phyloP scores from a whole-genome alignment of 2,329 filamentous ascomycete species.

The Penicillium sp. region DNA sequence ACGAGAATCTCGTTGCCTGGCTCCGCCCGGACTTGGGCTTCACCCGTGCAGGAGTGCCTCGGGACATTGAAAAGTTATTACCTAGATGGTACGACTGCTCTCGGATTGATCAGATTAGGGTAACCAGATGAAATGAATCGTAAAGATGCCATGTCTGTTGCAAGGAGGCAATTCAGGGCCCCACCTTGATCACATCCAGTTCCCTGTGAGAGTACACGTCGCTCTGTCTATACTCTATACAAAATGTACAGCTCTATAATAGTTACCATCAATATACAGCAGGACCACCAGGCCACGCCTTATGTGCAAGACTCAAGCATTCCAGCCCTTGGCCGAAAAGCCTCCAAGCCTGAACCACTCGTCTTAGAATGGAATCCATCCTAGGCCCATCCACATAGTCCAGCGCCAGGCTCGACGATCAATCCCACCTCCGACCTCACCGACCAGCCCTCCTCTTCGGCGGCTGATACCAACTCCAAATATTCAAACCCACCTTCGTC shows the following conservation, averaged over 20 bases:
- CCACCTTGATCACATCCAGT: not conserved
- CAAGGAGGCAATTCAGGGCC: not conserved
- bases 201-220: not conserved
- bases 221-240: not conserved
- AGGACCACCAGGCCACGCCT: not conserved
- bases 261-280: not conserved
- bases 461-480: slow-evolving; percentile 64
- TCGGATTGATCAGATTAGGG: not conserved
- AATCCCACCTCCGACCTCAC: not conserved
- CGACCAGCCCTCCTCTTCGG: slow-evolving; percentile 20
- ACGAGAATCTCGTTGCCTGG: not conserved
- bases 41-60: not conserved
- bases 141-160: not conserved
- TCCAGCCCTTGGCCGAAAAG: not conserved
- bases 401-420: not conserved
- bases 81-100: too few relatives aligned
- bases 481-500: slow-evolving; percentile 63
- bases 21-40: not conserved
- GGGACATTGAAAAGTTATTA: not conserved
- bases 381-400: not conserved
- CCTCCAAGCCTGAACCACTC: not conserved
- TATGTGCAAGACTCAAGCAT: slow-evolving; percentile 1
- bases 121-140: too few relatives aligned
- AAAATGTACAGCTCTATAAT: not conserved
- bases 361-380: not conserved